These are phyloP conservation scores for Flaveria ramosissima DNA, from an alignment of 129 eudicot species.

Conservation along the genomic window DNA sequence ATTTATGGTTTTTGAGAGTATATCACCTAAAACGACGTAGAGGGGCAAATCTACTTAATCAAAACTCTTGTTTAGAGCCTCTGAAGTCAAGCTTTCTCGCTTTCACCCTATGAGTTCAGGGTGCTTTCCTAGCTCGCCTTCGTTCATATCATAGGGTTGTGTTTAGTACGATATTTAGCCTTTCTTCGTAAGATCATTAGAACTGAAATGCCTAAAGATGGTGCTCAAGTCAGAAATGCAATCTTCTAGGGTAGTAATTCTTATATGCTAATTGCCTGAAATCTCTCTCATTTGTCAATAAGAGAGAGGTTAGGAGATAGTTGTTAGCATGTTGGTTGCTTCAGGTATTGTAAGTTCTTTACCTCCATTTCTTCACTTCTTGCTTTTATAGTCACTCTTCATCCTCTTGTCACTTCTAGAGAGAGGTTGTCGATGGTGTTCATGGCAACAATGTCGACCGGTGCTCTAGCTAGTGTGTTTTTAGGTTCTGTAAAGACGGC, in stretches of 20 bases:
- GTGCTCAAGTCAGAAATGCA: background rate
- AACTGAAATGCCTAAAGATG: conserved; percentile 4
- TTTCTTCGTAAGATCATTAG: background rate
- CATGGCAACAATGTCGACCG: no score
- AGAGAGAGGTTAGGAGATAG: conserved; percentile 11
- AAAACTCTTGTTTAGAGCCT: background rate
- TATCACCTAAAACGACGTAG: background rate
- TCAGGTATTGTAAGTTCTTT: background rate
- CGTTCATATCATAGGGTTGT: background rate
- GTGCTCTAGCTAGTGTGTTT: no score
- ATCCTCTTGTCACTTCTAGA: no score
- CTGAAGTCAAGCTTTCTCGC: background rate
- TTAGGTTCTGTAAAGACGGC: no score
- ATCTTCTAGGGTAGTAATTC: background rate
- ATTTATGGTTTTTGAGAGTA: no score
- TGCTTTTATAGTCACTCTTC: no score
- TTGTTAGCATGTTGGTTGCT: background rate
- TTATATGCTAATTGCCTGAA: conserved; percentile 19
- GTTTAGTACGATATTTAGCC: background rate
- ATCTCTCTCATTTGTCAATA: conserved; percentile 14
- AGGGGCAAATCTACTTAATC: background rate
- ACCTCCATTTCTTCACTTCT: no score
- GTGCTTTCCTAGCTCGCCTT: conserved; percentile 7
- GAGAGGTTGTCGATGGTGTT: no score
- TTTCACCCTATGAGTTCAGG: background rate